A percentile compares a stretch with the other conserved stretches of the same genome.
phyloP scores from a whole-genome alignment of 2,329 filamentous ascomycete species.

The Ophiobolus disseminans region DNA sequence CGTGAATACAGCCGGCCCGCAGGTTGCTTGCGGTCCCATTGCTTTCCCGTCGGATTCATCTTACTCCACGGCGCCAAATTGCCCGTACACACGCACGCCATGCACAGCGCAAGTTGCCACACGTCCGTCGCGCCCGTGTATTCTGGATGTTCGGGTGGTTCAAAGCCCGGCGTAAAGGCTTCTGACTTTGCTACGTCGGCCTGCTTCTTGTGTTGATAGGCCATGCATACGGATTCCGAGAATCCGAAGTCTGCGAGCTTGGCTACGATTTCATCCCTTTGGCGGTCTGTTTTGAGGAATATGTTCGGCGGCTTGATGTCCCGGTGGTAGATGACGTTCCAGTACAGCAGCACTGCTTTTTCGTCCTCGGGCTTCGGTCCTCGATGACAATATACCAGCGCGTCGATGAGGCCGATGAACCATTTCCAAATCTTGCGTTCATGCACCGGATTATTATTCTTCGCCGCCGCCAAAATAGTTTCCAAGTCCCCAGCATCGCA shows the following conservation, averaged over 20 bases:
- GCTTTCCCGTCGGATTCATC: constrained; percentile 1
- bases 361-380: constrained; percentile 17
- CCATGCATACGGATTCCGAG: constrained; percentile 11
- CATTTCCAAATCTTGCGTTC: constrained; percentile 24
- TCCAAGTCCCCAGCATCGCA: constrained; percentile 17
- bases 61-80: constrained; percentile 8
- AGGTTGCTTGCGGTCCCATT: constrained; percentile 9
- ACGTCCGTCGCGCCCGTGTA: constrained; percentile 20
- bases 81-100: constrained; percentile 20
- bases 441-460: constrained; percentile 1
- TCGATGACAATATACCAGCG: constrained; percentile 19
- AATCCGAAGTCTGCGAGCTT: constrained; percentile 30
- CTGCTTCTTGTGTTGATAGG: background rate
- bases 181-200: constrained; percentile 1
- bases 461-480: background rate
- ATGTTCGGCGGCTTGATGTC: constrained; percentile 29
- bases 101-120: constrained; percentile 21
- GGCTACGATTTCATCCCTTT: constrained; percentile 12
- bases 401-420: constrained; percentile 18
- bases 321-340: constrained; percentile 23
- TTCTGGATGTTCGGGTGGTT: constrained; percentile 22
- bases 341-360: constrained; percentile 6
- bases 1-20: constrained; percentile 14
- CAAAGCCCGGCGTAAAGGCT: constrained; percentile 13
- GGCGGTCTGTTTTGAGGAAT: constrained; percentile 13